Evolutionary conservation across 1,284 basidiomycete species (phyloP).

Genomic region (Boletus semigastroideus): DNA sequence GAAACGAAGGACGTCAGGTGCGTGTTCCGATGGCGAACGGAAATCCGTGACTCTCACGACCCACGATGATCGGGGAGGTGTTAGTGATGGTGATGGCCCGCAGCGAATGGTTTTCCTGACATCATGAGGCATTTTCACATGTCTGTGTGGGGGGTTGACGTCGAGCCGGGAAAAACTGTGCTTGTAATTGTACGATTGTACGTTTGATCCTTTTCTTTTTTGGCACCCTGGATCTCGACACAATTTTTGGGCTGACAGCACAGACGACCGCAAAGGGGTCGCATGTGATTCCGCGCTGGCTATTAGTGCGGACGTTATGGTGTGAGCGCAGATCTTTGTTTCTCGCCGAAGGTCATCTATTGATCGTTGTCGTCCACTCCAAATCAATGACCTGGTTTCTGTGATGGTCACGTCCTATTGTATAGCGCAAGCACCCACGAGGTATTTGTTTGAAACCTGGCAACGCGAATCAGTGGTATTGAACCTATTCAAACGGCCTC

Average conservation of each 20-base stretch:
- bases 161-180: not conserved
- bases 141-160: not conserved
- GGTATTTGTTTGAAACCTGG: slow-evolving; percentile 5
- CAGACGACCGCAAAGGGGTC: not conserved
- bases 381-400: not conserved
- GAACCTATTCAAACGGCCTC: not conserved
- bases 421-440: slow-evolving; percentile 1
- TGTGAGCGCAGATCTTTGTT: slow-evolving; percentile 1
- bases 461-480: slow-evolving; percentile 1
- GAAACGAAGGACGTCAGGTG: slow-evolving; percentile 7
- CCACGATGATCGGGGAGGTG: slow-evolving; percentile 5
- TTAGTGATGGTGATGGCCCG: not conserved
- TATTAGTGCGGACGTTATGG: not conserved
- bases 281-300: not conserved
- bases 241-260: not conserved
- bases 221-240: not conserved
- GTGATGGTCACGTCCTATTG: not conserved
- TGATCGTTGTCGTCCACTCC: slow-evolving; percentile 5
- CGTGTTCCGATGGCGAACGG: slow-evolving; percentile 1
- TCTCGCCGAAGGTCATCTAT: not conserved
- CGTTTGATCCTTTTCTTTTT: not conserved
- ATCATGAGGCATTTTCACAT: not conserved
- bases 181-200: too few relatives aligned
- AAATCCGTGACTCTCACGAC: slow-evolving; percentile 3
- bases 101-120: not conserved